These are phyloP conservation scores for Phytomonas francai DNA, from an alignment of 208 protist genomes.

Conservation along the genomic window DNA sequence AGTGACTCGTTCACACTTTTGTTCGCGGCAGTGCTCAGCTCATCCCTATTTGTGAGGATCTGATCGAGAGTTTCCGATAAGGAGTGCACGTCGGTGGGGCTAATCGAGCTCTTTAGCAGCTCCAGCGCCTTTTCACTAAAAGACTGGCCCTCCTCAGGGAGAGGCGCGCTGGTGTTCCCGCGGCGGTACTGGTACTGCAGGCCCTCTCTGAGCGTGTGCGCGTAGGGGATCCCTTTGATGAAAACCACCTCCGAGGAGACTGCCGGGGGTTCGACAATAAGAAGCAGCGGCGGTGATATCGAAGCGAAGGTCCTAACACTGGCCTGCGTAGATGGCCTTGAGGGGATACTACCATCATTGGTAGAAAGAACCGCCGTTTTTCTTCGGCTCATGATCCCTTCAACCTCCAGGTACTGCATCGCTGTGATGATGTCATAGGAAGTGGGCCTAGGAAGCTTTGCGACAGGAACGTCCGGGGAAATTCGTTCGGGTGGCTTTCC, in stretches of 20 bases:
- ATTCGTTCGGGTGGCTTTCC: neutral
- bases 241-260: slow-evolving; percentile 46
- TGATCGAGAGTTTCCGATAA: neutral
- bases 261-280: slow-evolving; percentile 61
- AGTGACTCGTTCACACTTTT: neutral
- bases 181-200: slow-evolving; percentile 23
- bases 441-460: slow-evolving; percentile 23
- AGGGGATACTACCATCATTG: neutral
- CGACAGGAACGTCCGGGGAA: slow-evolving; percentile 9
- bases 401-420: slow-evolving; percentile 22
- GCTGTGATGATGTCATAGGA: slow-evolving; percentile 35
- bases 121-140: slow-evolving; percentile 10
- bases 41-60: neutral
- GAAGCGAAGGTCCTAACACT: neutral
- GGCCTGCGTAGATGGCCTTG: neutral
- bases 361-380: neutral
- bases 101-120: neutral
- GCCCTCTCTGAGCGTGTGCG: slow-evolving; percentile 16
- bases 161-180: slow-evolving; percentile 12
- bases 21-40: neutral
- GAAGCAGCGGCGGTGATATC: slow-evolving; percentile 17
- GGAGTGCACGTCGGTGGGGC: neutral
- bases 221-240: slow-evolving; percentile 62
- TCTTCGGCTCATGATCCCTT: neutral
- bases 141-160: slow-evolving; percentile 7